These are phyloP conservation scores for Penicillium sclerotiorum DNA, from an alignment of 2,329 filamentous ascomycete species.

Conservation along the genomic window DNA sequence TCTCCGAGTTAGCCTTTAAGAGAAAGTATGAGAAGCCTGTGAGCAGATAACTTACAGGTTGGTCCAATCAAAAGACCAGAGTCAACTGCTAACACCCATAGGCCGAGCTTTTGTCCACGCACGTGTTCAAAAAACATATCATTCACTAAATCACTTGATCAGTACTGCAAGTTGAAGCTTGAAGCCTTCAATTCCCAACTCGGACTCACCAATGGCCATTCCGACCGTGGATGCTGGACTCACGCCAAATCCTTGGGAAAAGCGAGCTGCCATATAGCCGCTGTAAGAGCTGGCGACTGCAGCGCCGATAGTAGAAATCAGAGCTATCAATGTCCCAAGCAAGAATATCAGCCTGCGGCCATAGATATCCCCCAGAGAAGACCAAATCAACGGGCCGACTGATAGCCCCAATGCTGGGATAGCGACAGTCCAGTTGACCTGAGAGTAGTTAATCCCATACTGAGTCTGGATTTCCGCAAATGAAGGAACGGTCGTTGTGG, in stretches of 20 bases:
- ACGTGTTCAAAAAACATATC: conserved; percentile 62
- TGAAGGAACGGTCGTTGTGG: conserved; percentile 59
- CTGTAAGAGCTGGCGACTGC: conserved; percentile 46
- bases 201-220: conserved; percentile 48
- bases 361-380: conserved; percentile 55
- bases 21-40: neutral
- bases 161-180: no score
- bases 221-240: conserved; percentile 59
- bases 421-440: conserved; percentile 60
- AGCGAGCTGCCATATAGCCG: conserved; percentile 60
- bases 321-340: conserved; percentile 45
- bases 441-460: conserved; percentile 49
- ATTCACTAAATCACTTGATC: no score
- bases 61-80: conserved; percentile 55
- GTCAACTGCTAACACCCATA: conserved; percentile 62
- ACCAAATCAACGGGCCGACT: conserved; percentile 55
- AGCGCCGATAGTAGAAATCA: conserved; percentile 47
- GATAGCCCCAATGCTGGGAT: conserved; percentile 55
- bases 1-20: conserved; percentile 14
- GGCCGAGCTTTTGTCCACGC: conserved; percentile 57
- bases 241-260: conserved; percentile 61
- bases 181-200: neutral
- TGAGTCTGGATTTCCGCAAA: conserved; percentile 54
- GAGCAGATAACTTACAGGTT: conserved; percentile 39
- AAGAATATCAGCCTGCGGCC: conserved; percentile 57